Percentiles rank a stretch among this genome's conserved stretches.
phyloP scores from a whole-genome alignment of 2,329 filamentous ascomycete species.

The Sclerotinia nivalis region DNA sequence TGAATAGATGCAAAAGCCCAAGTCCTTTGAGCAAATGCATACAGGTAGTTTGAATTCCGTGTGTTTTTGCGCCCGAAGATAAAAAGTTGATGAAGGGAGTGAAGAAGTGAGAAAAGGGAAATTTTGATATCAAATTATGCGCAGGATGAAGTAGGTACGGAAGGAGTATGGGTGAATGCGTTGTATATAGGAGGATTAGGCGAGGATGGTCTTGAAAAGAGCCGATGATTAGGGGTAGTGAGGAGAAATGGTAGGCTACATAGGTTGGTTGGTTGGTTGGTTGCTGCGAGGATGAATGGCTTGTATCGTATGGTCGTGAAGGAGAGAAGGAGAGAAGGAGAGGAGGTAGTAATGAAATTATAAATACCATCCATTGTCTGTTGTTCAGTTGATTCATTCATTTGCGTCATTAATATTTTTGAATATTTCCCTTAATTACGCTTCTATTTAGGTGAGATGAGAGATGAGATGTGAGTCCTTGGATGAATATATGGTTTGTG shows the following conservation, averaged over 20 bases:
- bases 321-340: neutral
- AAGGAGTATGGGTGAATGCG: neutral
- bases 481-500: neutral
- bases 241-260: neutral
- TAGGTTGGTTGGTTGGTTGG: no score
- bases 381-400: neutral
- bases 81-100: neutral
- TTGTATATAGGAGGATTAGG: neutral
- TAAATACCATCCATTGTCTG: neutral
- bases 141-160: neutral
- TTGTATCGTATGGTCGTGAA: neutral
- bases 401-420: neutral
- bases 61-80: constrained; percentile 16
- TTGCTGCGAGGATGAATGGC: neutral
- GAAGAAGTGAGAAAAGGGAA: neutral
- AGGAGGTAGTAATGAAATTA: neutral
- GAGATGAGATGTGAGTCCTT: neutral
- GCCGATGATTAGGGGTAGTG: neutral
- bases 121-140: neutral
- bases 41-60: constrained; percentile 23
- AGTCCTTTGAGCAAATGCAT: constrained; percentile 15
- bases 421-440: neutral
- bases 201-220: neutral
- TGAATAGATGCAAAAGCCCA: constrained; percentile 34
- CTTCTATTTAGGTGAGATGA: neutral